phyloP scores from a whole-genome alignment of 2,329 filamentous ascomycete species.

The Eurotiales sp. region DNA sequence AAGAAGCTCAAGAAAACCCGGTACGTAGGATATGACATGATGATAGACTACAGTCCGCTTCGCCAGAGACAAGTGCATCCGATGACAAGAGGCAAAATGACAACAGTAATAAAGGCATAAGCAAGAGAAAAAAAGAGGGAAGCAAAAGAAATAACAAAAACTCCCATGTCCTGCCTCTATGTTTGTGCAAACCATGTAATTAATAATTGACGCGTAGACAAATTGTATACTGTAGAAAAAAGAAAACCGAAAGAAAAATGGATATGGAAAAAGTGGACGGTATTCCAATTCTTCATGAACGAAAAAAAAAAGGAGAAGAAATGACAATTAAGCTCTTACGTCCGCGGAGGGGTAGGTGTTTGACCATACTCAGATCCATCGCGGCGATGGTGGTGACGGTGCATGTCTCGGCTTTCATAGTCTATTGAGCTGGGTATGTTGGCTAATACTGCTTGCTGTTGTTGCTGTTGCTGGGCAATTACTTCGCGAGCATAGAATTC shows the following conservation, averaged over 20 bases:
- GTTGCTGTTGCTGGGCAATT: slow-evolving; percentile 51
- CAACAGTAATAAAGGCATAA: background rate
- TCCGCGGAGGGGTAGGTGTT: slow-evolving; percentile 11
- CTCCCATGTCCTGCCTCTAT: slow-evolving; percentile 13
- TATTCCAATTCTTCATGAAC: background rate
- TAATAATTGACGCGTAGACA: background rate
- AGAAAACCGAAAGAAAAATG: background rate
- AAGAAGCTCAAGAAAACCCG: too few species aligned
- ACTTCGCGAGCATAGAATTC: slow-evolving; percentile 96
- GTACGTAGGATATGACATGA: slow-evolving; percentile 2
- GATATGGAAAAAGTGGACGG: background rate
- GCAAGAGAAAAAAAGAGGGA: background rate
- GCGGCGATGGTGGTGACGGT: slow-evolving; percentile 3
- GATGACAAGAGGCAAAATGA: background rate
- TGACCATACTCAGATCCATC: slow-evolving; percentile 12
- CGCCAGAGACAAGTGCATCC: slow-evolving; percentile 9
- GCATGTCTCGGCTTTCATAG: background rate
- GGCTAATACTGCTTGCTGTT: slow-evolving; percentile 9
- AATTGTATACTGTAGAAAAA: background rate
- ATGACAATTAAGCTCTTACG: background rate
- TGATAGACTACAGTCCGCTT: slow-evolving; percentile 1
- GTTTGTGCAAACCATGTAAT: slow-evolving; percentile 3
- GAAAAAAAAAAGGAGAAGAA: slow-evolving; percentile 3
- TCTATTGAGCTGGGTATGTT: slow-evolving; percentile 6
- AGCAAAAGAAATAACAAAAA: background rate